Base-by-base conservation (phyloP, 495 filamentous ascomycete species). In the Aspergillus sclerotiicarbonarius region DNA sequence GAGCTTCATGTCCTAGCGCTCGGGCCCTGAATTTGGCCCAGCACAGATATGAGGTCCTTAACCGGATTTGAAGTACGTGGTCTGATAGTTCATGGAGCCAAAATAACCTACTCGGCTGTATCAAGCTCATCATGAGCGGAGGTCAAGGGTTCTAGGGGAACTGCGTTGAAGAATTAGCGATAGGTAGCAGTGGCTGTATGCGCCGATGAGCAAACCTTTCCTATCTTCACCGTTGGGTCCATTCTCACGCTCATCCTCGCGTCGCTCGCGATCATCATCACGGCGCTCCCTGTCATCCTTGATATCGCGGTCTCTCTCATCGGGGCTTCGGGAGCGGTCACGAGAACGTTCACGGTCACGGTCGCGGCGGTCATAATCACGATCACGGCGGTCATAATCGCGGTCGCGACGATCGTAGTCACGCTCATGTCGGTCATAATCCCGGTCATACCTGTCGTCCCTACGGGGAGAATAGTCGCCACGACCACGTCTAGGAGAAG, bases 71-170 rank as follows among this genome's bases (percentile, higher is more conserved):
- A 19, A 43, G 12, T 37, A 43, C 15, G 33, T 6, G 25, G 39
- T 16, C 48, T 44, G 32, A 29, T 55, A 50, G 21, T 50, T 52
- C 47, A 54, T 51, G 20, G 48, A 53, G 55, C 53, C 56, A 65
- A 67, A 61, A 59, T 39, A 64, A 76, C 67, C 71, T 88, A 96
- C 83, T 98, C 94, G 70, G 92, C 94, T 71, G 92, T 92, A 73
- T 98, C 94, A 66, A 98, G 83, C 71, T 98, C 94, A 75, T 98
- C 95, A 71, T 96, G 92, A 63, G 87, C 87, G 53, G 92, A 88
- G 56, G 88, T 83, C 49, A 90, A 87, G 61, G 90, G 88, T 47
- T 93, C 90, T 70, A 88, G 75, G 68, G 84, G 70, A 65, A 71
- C 74, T 75, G 21, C 33, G n/a, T 19, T 47, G 25, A n/a, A 58